Evolutionary conservation across 169 alveolate genomes (phyloP), one percentile per base, ranked within the genome.

Genomic region (Sarcocystis neurona): DNA sequence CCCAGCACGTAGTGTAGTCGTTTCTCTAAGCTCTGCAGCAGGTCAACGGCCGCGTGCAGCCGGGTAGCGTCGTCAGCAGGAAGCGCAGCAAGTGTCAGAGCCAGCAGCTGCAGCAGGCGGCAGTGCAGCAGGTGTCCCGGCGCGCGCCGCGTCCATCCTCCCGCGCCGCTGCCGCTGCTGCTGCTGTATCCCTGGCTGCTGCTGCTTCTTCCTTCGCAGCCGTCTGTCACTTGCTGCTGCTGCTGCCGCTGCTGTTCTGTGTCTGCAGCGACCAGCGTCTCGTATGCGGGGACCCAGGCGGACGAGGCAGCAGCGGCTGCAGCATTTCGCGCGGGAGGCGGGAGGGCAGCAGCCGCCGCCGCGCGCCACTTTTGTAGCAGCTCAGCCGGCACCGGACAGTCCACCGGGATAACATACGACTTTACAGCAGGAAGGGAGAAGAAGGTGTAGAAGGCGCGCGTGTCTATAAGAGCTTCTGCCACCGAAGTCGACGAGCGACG

Each of bases 201-300:
- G n/a, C n/a, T n/a, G n/a, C n/a, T n/a, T n/a, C n/a, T n/a, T n/a
- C n/a, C n/a, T n/a, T n/a, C n/a, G n/a, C n/a, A n/a, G n/a, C n/a
- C n/a, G n/a, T n/a, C n/a, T n/a, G n/a, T n/a, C n/a, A n/a, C n/a
- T n/a, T n/a, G n/a, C n/a, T n/a, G n/a, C n/a, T n/a, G n/a, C n/a
- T n/a, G n/a, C n/a, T n/a, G n/a, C n/a, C n/a, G n/a, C n/a, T n/a
- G n/a, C n/a, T n/a, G n/a, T 53, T 53, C 66, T 12, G 66, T 23
- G 23, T 12, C 12, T 53, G 23, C 66, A 53, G 30, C 66, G 66
- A 53, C 66, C 23, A 53, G 66, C 66, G 66, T 23, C 34, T 72
- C 82, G 53, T 72, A 72, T 8, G 82, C 58, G 0, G 82, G 82
- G 43, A 72, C 37, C 82, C 82, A 72, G 39, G 79, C 8, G 18